phyloP scores from a whole-genome alignment of 1,284 basidiomycete species.

The Ganoderma resinaceum region DNA sequence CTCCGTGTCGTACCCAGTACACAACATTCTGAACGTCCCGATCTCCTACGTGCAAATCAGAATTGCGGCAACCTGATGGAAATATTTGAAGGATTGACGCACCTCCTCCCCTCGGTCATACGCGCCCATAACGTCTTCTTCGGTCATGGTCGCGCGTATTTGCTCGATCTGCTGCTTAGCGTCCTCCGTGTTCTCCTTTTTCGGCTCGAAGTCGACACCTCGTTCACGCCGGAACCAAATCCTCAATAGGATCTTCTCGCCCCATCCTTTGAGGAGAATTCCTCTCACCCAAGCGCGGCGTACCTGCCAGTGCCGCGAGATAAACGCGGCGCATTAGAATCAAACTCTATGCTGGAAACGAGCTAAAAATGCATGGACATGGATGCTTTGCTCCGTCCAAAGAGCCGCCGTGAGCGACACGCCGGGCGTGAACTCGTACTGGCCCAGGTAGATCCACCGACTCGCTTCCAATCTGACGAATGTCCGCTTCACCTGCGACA shows the following conservation, averaged over 20 bases:
- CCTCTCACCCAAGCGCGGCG: slow-evolving; percentile 9
- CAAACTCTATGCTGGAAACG: background rate
- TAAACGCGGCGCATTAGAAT: background rate
- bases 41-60: slow-evolving; percentile 1
- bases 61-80: background rate
- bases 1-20: slow-evolving; percentile 11
- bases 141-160: background rate
- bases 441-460: slow-evolving; percentile 15
- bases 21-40: slow-evolving; percentile 14
- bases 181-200: background rate
- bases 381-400: slow-evolving; percentile 7
- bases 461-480: slow-evolving; percentile 3
- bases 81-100: background rate
- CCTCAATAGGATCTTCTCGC: background rate
- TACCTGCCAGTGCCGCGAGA: background rate
- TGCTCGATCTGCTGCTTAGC: background rate
- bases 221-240: slow-evolving; percentile 9
- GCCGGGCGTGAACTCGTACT: slow-evolving; percentile 10
- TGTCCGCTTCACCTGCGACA: background rate
- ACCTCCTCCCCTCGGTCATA: slow-evolving; percentile 14
- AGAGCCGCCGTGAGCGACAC: slow-evolving; percentile 1
- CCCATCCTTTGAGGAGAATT: slow-evolving; percentile 5
- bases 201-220: slow-evolving; percentile 12
- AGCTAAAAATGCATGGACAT: background rate
- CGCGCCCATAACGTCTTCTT: background rate